Evolutionary conservation across 164 flowering plant species (phyloP), one percentile per base, ranked within the genome.

Genomic region (Vitis rupestris): DNA sequence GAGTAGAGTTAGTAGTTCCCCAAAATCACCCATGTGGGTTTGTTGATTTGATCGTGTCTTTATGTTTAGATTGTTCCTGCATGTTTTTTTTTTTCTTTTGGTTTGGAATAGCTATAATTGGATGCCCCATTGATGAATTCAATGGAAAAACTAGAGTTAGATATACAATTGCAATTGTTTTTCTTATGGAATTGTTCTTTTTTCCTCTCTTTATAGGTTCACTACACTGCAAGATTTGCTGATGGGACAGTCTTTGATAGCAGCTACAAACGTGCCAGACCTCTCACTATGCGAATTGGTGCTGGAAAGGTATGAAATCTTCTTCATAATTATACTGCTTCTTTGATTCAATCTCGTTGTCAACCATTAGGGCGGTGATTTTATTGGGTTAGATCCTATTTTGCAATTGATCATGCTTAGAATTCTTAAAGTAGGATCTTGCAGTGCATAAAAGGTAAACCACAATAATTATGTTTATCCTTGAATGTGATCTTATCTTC

Each of bases 161-260:
- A 47, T 47, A 62, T 14, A 27, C 65, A n/a, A 8, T 48, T 48
- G 27, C 27, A 13, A 8, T 14, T 29, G 27, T 8, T 3, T 47
- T 65, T 27, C 19, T 10, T 16, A 31, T 8, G 11, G 51, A 1
- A 50, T 58, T 64, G 56, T 7, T 17, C 4, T 44, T 3, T 62
- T 59, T 59, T 55, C 47, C 10, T 55, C 2, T 30, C 14, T 7
- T 68, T 78, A 16, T 77, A 91, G 93, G 71, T 94, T 65, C 97
- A 94, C 76, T 92, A 94, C 75, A 90, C 96, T 31, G 98, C 94
- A 59, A 88, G 97, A 81, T 92, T 92, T 82, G 91, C 78, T 15
- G 97, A 92, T 84, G 97, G 94, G 17, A 90, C 61, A 31, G 88
- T 94, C 30, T 92, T 94, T 68, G 97, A 90, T 74, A 94, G 97